phyloP scores from a whole-genome alignment of 2,329 filamentous ascomycete genomes.

The Waltergamsia citrina region DNA sequence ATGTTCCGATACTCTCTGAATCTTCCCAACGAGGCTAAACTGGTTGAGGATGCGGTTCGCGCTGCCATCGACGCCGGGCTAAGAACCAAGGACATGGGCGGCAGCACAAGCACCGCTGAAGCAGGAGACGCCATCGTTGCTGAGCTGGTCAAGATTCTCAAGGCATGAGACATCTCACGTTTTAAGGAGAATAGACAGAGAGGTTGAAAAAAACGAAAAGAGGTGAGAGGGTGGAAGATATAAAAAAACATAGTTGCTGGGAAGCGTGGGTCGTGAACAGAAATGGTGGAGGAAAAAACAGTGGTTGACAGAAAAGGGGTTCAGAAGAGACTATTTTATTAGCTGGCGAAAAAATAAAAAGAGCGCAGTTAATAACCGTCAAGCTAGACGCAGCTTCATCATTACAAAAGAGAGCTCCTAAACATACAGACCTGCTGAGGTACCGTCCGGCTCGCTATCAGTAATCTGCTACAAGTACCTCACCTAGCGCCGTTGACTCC shows the following conservation, averaged over 20 bases:
- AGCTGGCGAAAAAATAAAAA: too few species aligned
- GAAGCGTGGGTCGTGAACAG: neutral
- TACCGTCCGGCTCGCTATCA: too few species aligned
- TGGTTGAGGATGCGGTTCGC: conserved; percentile 69
- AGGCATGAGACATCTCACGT: conserved; percentile 14
- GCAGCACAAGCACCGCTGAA: conserved; percentile 56
- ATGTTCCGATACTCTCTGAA: conserved; percentile 90
- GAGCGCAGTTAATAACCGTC: too few species aligned
- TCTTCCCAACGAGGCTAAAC: conserved; percentile 60
- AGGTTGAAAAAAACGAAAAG: neutral
- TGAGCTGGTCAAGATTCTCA: conserved; percentile 62
- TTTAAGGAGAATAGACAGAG: conserved; percentile 6
- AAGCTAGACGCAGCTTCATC: too few species aligned
- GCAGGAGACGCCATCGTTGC: conserved; percentile 67
- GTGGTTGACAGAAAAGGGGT: too few species aligned
- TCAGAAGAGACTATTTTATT: too few species aligned
- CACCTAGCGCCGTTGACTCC: too few species aligned
- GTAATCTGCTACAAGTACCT: too few species aligned
- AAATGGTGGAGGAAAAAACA: conserved; percentile 10
- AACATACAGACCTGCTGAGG: too few species aligned
- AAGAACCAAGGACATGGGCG: conserved; percentile 78
- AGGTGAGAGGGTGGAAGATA: too few species aligned
- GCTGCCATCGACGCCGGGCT: conserved; percentile 71
- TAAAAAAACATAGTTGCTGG: too few species aligned
- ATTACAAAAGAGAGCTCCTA: too few species aligned